These are phyloP conservation scores for Mycothermus thermophilus DNA, from an alignment of 495 filamentous ascomycete species.

Conservation along the genomic window DNA sequence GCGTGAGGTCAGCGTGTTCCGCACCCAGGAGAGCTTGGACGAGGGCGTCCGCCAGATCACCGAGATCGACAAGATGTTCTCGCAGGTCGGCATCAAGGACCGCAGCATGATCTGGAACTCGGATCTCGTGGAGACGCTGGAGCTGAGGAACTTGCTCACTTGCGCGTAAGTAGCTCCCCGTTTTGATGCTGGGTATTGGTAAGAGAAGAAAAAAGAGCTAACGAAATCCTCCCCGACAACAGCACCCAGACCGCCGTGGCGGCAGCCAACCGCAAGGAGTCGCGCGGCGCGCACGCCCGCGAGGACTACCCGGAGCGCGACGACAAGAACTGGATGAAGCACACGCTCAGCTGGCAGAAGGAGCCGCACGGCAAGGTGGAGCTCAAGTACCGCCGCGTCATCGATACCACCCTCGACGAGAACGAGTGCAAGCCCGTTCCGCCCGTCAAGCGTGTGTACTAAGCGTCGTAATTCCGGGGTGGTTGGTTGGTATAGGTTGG, in stretches of 20 bases:
- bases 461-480: slow-evolving; percentile 18
- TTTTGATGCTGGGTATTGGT: neutral
- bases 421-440: slow-evolving; percentile 78
- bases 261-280: slow-evolving; percentile 84
- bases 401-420: slow-evolving; percentile 69
- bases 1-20: slow-evolving; percentile 91
- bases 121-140: slow-evolving; percentile 87
- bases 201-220: neutral
- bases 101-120: slow-evolving; percentile 99
- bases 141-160: slow-evolving; percentile 83
- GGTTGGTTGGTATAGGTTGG: neutral
- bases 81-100: slow-evolving; percentile 82
- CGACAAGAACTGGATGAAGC: slow-evolving; percentile 96
- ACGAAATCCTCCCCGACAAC: neutral
- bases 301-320: slow-evolving; percentile 92
- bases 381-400: slow-evolving; percentile 63
- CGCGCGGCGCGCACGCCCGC: slow-evolving; percentile 83
- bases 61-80: slow-evolving; percentile 66
- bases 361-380: slow-evolving; percentile 66
- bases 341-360: slow-evolving; percentile 91
- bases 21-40: slow-evolving; percentile 76
- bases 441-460: slow-evolving; percentile 78
- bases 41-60: slow-evolving; percentile 72
- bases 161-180: slow-evolving; percentile 56
- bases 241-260: slow-evolving; percentile 72